Evolutionary conservation across 345 rosid species (phyloP).

Genomic region (Stellera chamaejasme): DNA sequence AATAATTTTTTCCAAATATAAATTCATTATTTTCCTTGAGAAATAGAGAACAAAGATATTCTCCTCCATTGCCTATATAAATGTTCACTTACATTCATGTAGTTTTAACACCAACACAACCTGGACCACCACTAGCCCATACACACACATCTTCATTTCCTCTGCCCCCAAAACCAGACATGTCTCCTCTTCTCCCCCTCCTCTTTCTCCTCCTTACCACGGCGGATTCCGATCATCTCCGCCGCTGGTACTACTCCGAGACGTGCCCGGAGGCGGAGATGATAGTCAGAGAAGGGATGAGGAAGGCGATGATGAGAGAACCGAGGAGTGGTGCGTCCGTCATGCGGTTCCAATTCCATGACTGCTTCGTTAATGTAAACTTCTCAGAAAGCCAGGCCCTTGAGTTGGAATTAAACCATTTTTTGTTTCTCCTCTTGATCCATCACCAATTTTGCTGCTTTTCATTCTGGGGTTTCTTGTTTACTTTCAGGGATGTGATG

Average conservation of each 20-base stretch:
- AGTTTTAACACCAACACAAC: conserved; percentile 3
- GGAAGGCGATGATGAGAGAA: conserved; percentile 50
- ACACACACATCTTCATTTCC: background rate
- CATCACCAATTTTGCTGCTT: background rate
- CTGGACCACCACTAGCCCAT: background rate
- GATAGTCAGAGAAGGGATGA: conserved; percentile 52
- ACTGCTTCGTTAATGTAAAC: conserved; percentile 85
- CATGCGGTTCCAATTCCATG: conserved; percentile 96
- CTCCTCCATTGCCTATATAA: background rate
- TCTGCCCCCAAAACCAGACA: conserved; percentile 1
- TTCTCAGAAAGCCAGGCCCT: background rate
- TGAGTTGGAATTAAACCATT: background rate
- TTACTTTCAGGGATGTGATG: conserved; percentile 68
- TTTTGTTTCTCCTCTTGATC: background rate
- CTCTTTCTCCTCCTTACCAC: conserved; percentile 9
- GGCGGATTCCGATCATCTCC: conserved; percentile 30
- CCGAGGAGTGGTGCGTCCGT: conserved; percentile 83
- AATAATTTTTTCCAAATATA: background rate
- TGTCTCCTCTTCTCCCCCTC: conserved; percentile 14
- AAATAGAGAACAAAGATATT: background rate
- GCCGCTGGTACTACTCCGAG: conserved; percentile 52
- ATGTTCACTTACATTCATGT: background rate
- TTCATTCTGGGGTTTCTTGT: background rate
- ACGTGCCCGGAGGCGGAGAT: conserved; percentile 76
- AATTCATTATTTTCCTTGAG: background rate